A percentile compares a stretch with the other conserved stretches of the same genome.
phyloP scores from a whole-genome alignment of 192 early-diverging fungal species.

The Podila clonocystis region DNA sequence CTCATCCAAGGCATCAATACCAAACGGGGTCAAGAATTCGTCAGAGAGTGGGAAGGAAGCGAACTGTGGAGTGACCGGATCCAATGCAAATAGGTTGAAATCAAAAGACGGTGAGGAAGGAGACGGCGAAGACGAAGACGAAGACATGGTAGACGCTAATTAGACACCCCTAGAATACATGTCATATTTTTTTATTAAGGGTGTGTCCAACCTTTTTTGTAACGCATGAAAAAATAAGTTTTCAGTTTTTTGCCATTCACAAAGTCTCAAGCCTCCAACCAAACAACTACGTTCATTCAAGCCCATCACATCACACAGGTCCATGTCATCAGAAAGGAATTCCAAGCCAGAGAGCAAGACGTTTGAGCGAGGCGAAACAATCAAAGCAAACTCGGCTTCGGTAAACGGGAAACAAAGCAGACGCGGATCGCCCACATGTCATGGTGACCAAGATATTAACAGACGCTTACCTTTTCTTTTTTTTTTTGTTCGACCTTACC shows the following conservation, averaged over 20 bases:
- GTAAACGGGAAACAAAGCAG: background rate
- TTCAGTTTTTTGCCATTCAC: too few relatives aligned
- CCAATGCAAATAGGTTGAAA: too few relatives aligned
- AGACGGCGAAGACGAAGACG: conserved; percentile 32
- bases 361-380: conserved; percentile 19
- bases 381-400: conserved; percentile 29
- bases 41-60: background rate
- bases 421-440: too few relatives aligned
- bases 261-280: too few relatives aligned
- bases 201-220: too few relatives aligned
- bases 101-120: conserved; percentile 9
- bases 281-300: background rate
- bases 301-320: background rate
- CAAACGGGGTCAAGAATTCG: conserved; percentile 6
- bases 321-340: conserved; percentile 13
- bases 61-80: background rate
- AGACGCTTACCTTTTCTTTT: background rate
- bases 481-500: background rate
- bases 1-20: conserved; percentile 8
- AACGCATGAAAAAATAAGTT: too few relatives aligned
- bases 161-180: background rate
- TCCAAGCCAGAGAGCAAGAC: conserved; percentile 1
- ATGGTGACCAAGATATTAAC: too few relatives aligned
- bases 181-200: too few relatives aligned
- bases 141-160: conserved; percentile 33